phyloP scores from a whole-genome alignment of 2,329 filamentous ascomycete species.

The Mycosphaerella arachidis region DNA sequence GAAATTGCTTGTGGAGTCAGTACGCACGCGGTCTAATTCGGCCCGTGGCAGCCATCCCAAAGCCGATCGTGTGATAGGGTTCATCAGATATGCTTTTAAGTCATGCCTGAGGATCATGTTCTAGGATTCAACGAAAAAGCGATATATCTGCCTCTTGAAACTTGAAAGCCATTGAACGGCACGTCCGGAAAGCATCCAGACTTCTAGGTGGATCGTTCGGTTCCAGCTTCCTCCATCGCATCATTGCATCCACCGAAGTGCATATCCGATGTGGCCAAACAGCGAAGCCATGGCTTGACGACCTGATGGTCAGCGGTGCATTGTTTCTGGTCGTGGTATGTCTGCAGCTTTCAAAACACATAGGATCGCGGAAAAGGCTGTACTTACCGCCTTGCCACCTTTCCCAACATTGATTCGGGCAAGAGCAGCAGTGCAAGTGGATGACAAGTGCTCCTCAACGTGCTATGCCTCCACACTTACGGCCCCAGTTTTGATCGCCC shows the following conservation, averaged over 20 bases:
- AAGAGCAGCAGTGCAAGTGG: no score
- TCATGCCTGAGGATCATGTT: slow-evolving; percentile 9
- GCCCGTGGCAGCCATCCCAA: not conserved
- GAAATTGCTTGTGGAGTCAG: slow-evolving; percentile 12
- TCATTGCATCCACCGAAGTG: not conserved
- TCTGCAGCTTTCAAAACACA: not conserved
- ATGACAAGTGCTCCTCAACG: not conserved
- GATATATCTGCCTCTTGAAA: not conserved
- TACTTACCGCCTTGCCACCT: not conserved
- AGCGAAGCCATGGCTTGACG: not conserved
- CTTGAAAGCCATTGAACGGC: not conserved
- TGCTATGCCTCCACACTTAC: not conserved
- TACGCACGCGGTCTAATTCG: not conserved
- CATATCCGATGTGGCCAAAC: not conserved
- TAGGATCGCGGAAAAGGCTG: not conserved
- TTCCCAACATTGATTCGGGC: not conserved
- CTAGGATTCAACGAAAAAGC: not conserved
- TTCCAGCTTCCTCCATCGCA: not conserved
- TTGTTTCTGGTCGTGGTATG: no score
- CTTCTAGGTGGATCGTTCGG: not conserved
- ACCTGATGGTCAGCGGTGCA: not conserved
- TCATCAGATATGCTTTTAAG: slow-evolving; percentile 3
- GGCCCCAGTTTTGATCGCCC: not conserved
- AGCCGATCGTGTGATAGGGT: slow-evolving; percentile 11
- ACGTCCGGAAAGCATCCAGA: not conserved